Conservation (phyloP, 2,329 filamentous ascomycete species). For the Pseudodiploospora longispora region DNA sequence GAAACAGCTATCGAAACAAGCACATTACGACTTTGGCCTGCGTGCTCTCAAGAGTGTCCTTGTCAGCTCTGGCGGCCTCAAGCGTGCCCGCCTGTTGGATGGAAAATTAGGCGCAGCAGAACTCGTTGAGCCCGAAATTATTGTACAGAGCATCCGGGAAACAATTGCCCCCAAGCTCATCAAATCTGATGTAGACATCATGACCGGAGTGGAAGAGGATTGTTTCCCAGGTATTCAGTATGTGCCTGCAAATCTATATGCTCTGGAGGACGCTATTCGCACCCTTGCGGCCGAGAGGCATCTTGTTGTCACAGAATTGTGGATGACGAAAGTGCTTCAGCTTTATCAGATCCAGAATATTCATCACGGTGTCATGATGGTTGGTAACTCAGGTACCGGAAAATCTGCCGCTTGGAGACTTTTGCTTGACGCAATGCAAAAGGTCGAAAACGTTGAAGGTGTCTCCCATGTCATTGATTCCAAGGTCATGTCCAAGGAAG, state of each 20-base stretch:
- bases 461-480: constrained; percentile 97
- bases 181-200: constrained; percentile 79
- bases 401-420: constrained; percentile 95
- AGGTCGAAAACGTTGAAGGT: constrained; percentile 84
- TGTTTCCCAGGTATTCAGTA: constrained; percentile 94
- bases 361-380: constrained; percentile 99
- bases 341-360: constrained; percentile 97
- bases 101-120: constrained; percentile 57
- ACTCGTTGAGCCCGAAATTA: constrained; percentile 87
- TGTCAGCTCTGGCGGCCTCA: constrained; percentile 92
- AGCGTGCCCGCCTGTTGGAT: constrained; percentile 66
- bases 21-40: constrained; percentile 97
- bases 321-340: constrained; percentile 96
- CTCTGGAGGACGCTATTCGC: constrained; percentile 73
- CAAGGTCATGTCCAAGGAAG: constrained; percentile 99
- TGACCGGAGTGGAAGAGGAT: constrained; percentile 72
- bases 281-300: constrained; percentile 77
- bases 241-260: constrained; percentile 75
- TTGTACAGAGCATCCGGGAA: constrained; percentile 96
- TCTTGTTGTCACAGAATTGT: constrained; percentile 82
- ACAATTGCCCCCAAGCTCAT: constrained; percentile 98
- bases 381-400: constrained; percentile 92
- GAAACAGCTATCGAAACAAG: constrained; percentile 78
- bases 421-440: constrained; percentile 81
- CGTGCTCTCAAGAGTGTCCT: constrained; percentile 97